These are phyloP conservation scores for Durusdinium trenchii DNA, from an alignment of 73 alveolate genomes.

Conservation along the genomic window DNA sequence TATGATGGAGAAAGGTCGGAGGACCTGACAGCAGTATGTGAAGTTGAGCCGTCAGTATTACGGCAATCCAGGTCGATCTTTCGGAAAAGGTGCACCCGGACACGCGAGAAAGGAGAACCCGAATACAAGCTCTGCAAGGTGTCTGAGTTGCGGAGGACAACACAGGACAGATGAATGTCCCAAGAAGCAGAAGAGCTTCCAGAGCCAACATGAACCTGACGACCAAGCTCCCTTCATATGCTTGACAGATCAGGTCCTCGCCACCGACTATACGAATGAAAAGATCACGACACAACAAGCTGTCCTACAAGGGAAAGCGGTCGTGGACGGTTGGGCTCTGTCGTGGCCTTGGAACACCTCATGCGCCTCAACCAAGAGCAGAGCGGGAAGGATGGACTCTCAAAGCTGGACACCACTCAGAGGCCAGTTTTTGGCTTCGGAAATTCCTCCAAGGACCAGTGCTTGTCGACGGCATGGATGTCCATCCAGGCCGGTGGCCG, in stretches of 20 bases:
- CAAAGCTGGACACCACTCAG: not conserved
- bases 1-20: not conserved
- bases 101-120: not conserved
- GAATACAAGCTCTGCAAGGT: not conserved
- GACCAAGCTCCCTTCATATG: not conserved
- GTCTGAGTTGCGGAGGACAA: not conserved
- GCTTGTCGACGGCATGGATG: not conserved
- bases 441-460: not conserved
- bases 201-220: no score
- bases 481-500: not conserved
- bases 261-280: not conserved
- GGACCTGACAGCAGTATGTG: not conserved
- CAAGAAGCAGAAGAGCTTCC: not conserved
- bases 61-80: not conserved
- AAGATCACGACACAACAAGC: not conserved
- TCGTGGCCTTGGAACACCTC: not conserved
- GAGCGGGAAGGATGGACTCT: not conserved
- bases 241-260: not conserved
- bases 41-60: not conserved
- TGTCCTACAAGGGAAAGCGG: not conserved
- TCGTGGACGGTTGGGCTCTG: not conserved
- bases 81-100: no score
- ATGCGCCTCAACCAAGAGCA: not conserved
- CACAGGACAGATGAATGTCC: not conserved
- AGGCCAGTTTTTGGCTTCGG: conserved; percentile 1